These are phyloP conservation scores for Camellia lanceoleosa DNA, from an alignment of 148 eudicot species.

Conservation along the genomic window DNA sequence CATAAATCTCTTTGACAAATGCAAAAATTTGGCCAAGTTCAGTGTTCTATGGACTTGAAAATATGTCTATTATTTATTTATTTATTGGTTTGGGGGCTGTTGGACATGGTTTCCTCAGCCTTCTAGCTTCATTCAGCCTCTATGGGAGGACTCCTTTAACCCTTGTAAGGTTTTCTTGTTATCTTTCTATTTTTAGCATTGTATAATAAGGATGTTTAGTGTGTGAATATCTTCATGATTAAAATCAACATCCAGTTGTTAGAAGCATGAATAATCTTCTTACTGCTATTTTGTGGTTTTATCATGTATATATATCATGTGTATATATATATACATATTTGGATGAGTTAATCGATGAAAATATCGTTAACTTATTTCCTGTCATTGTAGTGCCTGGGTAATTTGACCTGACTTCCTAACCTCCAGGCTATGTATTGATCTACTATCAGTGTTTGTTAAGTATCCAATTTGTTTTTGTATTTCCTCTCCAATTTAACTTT, in stretches of 20 bases:
- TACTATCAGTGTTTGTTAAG: background rate
- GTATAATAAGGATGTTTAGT: background rate
- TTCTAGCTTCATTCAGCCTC: background rate
- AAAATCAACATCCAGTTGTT: background rate
- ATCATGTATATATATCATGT: no score
- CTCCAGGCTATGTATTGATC: no score
- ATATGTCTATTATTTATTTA: background rate
- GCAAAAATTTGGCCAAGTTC: background rate
- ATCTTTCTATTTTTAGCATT: background rate
- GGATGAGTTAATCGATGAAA: no score
- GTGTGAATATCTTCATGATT: background rate
- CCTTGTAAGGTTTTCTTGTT: background rate
- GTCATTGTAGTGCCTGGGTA: no score
- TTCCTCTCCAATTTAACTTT: background rate
- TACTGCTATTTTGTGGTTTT: no score
- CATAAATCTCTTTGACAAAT: background rate
- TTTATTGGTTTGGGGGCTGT: background rate
- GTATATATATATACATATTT: no score
- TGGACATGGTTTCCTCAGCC: background rate
- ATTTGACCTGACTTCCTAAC: no score
- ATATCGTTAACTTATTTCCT: no score
- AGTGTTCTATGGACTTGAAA: background rate
- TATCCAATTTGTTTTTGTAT: background rate
- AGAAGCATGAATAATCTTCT: background rate
- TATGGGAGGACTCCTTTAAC: background rate